These are phyloP conservation scores for Pseudogymnoascus sp. DNA, from an alignment of 2,329 filamentous ascomycete genomes.

Conservation along the genomic window DNA sequence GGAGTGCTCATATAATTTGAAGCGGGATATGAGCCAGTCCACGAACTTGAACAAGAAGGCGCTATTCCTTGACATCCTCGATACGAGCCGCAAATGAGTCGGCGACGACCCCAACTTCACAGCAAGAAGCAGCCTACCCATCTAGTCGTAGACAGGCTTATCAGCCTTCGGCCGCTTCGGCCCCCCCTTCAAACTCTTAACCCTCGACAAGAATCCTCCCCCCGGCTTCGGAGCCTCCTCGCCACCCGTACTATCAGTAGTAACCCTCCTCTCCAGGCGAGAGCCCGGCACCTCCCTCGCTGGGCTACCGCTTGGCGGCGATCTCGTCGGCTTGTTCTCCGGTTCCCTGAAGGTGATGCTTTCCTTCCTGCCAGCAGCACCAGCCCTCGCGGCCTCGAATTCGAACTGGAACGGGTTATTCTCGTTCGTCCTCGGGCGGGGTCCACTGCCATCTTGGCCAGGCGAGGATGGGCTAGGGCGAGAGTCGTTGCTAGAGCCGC, in stretches of 20 bases:
- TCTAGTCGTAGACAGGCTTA: background rate
- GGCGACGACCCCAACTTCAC: background rate
- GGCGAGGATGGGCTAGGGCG: conserved; percentile 30
- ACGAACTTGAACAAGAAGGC: background rate
- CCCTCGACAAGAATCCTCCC: conserved; percentile 62
- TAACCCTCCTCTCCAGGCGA: conserved; percentile 54
- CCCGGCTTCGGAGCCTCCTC: conserved; percentile 33
- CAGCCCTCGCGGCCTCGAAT: conserved; percentile 42
- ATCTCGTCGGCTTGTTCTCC: conserved; percentile 32
- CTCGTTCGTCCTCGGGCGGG: conserved; percentile 34
- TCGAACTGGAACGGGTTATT: conserved; percentile 79
- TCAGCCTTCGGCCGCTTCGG: conserved; percentile 38
- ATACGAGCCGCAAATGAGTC: background rate
- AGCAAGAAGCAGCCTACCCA: background rate
- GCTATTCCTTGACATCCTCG: background rate
- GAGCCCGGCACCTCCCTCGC: conserved; percentile 30
- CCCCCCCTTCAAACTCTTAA: conserved; percentile 73
- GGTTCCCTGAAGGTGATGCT: conserved; percentile 38
- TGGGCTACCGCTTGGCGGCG: conserved; percentile 53
- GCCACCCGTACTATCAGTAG: conserved; percentile 42
- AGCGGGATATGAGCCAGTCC: background rate
- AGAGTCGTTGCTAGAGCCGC: conserved; percentile 48
- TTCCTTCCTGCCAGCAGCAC: conserved; percentile 47
- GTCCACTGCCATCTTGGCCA: conserved; percentile 28
- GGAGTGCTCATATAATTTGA: background rate